phyloP scores from a whole-genome alignment of 495 filamentous ascomycete genomes.

The Penicillium pancosmium region DNA sequence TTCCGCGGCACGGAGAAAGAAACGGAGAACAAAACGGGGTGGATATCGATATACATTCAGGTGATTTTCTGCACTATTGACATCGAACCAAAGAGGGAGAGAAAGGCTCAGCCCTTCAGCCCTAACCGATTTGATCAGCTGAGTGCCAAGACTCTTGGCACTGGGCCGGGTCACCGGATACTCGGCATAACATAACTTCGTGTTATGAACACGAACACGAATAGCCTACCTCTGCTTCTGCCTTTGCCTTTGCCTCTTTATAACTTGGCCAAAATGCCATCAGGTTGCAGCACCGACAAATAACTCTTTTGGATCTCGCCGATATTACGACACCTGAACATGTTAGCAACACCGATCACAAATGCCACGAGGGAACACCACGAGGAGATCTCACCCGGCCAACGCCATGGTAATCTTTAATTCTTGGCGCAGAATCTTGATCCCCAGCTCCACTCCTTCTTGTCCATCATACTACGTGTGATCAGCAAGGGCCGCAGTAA shows the following conservation, averaged over 20 bases:
- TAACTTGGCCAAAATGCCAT: conserved; percentile 26
- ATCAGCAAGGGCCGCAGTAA: conserved; percentile 13
- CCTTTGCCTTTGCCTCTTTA: conserved; percentile 1
- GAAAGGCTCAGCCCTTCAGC: conserved; percentile 21
- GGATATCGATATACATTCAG: too few species aligned
- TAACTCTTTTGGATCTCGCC: conserved; percentile 26
- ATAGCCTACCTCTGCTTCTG: neutral
- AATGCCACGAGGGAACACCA: neutral
- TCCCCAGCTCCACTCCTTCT: conserved; percentile 40
- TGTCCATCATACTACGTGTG: conserved; percentile 42
- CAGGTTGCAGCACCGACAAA: conserved; percentile 22
- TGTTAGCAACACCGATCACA: too few species aligned
- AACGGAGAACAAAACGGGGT: too few species aligned
- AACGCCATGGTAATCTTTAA: conserved; percentile 43
- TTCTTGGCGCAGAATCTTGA: conserved; percentile 42
- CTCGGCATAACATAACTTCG: neutral
- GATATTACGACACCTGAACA: conserved; percentile 25
- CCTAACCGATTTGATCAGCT: conserved; percentile 11
- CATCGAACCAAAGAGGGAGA: too few species aligned
- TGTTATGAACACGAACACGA: neutral
- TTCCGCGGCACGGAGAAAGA: neutral
- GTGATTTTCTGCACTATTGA: too few species aligned
- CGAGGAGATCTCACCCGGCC: conserved; percentile 30
- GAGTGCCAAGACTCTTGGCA: conserved; percentile 29
- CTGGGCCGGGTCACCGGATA: conserved; percentile 9